These are phyloP conservation scores for Bodo saltans DNA, from an alignment of 78 protist genomes.

Conservation along the genomic window DNA sequence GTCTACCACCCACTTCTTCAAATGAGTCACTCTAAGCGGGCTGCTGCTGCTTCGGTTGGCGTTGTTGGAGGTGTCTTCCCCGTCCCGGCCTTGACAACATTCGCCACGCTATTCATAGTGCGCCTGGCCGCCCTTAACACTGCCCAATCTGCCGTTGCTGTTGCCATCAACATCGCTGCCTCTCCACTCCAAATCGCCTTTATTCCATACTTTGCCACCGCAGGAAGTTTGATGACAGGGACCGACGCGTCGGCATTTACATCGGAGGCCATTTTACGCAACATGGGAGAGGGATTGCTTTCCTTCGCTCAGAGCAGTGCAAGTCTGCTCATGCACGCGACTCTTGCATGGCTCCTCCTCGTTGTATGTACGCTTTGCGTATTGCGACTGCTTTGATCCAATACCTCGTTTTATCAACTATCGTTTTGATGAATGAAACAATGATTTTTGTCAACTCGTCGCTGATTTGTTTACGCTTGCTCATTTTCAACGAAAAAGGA, in stretches of 20 bases:
- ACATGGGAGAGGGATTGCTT: not conserved
- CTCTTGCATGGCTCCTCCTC: not conserved
- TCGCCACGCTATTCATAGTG: not conserved
- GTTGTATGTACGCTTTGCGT: not conserved
- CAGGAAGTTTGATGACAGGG: not conserved
- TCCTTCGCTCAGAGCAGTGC: not conserved
- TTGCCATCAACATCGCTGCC: not conserved
- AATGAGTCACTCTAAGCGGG: too few species aligned
- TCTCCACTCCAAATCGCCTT: not conserved
- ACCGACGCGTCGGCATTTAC: not conserved
- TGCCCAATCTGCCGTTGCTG: not conserved
- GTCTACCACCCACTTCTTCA: too few species aligned
- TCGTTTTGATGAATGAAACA: too few species aligned
- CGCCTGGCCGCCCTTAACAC: not conserved
- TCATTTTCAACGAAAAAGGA: too few species aligned
- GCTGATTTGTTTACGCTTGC: not conserved
- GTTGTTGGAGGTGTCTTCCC: not conserved
- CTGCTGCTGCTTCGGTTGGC: too few species aligned
- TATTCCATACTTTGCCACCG: not conserved
- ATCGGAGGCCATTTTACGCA: not conserved
- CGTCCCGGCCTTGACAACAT: not conserved
- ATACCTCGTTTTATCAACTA: too few species aligned
- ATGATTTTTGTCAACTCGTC: too few species aligned
- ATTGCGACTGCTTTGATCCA: too few species aligned
- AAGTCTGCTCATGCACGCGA: not conserved